A percentile compares a stretch with the other conserved stretches of the same genome.
These are phyloP conservation scores for Coemansia sp. DNA, from an alignment of 192 early-diverging fungal species.

Conservation along the genomic window DNA sequence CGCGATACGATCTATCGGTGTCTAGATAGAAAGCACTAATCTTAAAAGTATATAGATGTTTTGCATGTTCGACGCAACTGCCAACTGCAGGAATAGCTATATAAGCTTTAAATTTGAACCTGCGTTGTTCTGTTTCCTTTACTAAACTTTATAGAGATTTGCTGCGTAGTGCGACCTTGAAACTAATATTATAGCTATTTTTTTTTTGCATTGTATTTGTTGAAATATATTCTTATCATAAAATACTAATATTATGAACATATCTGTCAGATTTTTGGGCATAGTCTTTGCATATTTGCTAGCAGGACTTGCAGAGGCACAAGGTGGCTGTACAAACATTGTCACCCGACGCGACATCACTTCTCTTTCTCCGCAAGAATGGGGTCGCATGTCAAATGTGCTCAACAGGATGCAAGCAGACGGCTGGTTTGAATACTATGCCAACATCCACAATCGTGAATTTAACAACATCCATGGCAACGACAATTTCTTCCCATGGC, in stretches of 20 bases:
- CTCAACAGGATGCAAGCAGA: conserved; percentile 42
- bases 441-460: conserved; percentile 44
- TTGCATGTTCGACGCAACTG: too few relatives aligned
- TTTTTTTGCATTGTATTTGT: background rate
- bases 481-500: conserved; percentile 58
- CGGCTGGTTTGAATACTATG: conserved; percentile 47
- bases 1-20: too few relatives aligned
- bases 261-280: conserved; percentile 6
- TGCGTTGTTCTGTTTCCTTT: too few relatives aligned
- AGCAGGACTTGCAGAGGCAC: conserved; percentile 22
- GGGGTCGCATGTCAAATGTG: conserved; percentile 34
- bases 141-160: too few relatives aligned
- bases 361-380: conserved; percentile 40
- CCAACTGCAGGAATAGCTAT: too few relatives aligned
- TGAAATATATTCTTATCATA: background rate
- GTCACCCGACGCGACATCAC: conserved; percentile 37
- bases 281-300: conserved; percentile 16
- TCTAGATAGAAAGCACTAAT: too few relatives aligned
- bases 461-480: conserved; percentile 56
- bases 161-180: too few relatives aligned
- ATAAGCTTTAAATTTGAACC: too few relatives aligned
- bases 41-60: too few relatives aligned
- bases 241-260: conserved; percentile 1
- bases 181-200: background rate
- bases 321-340: conserved; percentile 31